Base-by-base conservation (phyloP, 352 stramenopile species). In the Globisporangium iwayamae region DNA sequence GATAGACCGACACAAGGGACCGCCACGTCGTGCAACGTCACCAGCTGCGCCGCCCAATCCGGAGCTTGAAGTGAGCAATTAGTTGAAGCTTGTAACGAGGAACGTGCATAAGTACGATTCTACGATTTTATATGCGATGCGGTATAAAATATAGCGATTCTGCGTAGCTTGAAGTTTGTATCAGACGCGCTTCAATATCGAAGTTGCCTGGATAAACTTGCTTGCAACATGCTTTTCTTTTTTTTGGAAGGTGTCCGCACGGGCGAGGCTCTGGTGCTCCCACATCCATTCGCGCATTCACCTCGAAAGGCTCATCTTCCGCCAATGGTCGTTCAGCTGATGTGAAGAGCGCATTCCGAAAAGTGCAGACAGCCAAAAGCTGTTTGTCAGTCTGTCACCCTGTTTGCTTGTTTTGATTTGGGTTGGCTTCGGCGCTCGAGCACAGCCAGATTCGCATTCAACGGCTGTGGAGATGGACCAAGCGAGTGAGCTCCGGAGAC, bases 121-220 rank as follows among this genome's bases (percentile, higher is more conserved):
- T 20, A 1, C 9, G n/a, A 25, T 41, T 4, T 56, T 22, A 41
- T 56, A 39, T 1, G 13, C 22, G 2, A 4, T 55, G 3, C 0
- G 5, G 14, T 14, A 25, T 28, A 56, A 39, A 41, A 20, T 20
- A 39, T 11, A 56, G 14, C 20, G 50, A 8, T n/a, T 41, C 2
- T 0, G 11, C 3, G 10, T 54, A 34, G 6, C 25, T 56, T 56
- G 50, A 56, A 56, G 50, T 56, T 56, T 55, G 50, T 55, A 55
- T 55, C 48, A 55, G 25, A 55, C 16, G 22, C 48, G 48, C 48
- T 55, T 55, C 48, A 55, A 55, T 36, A 38, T 38, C 48, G 25
- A 55, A 55, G 25, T 38, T 55, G 48, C 6, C 20, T 7, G 11
- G 36, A 41, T 28, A 14, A 41, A 46, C 32, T 9, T n/a, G 13